Evolutionary conservation across 352 stramenopile genomes (phyloP).

Genomic region (Bremia lactucae): DNA sequence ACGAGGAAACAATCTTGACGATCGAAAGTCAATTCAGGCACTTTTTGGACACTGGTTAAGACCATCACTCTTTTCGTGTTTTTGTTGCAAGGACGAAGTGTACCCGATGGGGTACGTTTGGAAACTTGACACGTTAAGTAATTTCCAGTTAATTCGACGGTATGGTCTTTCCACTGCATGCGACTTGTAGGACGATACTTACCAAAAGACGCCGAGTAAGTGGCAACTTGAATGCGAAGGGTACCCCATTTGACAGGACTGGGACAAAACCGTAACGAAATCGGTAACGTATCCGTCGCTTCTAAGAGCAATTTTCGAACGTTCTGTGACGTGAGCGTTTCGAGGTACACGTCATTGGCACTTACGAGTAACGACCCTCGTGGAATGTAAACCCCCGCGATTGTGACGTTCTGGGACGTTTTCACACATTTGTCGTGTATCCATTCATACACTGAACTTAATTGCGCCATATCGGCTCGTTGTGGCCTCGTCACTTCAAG

Average conservation of each 20-base stretch:
- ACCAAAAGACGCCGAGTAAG: constrained; percentile 49
- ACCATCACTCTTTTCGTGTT: background rate
- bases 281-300: constrained; percentile 17
- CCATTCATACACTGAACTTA: constrained; percentile 46
- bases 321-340: constrained; percentile 42
- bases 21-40: constrained; percentile 52
- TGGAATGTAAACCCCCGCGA: constrained; percentile 21
- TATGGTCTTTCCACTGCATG: too few relatives aligned
- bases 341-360: constrained; percentile 45
- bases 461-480: constrained; percentile 25
- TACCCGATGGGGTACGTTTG: too few relatives aligned
- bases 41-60: constrained; percentile 42
- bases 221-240: constrained; percentile 42
- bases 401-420: constrained; percentile 28
- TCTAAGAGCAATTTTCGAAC: constrained; percentile 34
- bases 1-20: constrained; percentile 63
- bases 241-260: constrained; percentile 37
- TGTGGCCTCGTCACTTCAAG: constrained; percentile 23
- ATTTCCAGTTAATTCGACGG: too few relatives aligned
- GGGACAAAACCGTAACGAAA: constrained; percentile 39
- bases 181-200: background rate
- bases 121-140: too few relatives aligned
- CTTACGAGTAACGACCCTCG: constrained; percentile 55
- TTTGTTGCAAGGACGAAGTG: too few relatives aligned
- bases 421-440: constrained; percentile 40